Base-by-base conservation (phyloP, 1,284 basidiomycete genomes). In the Pseudozyma sp. region DNA sequence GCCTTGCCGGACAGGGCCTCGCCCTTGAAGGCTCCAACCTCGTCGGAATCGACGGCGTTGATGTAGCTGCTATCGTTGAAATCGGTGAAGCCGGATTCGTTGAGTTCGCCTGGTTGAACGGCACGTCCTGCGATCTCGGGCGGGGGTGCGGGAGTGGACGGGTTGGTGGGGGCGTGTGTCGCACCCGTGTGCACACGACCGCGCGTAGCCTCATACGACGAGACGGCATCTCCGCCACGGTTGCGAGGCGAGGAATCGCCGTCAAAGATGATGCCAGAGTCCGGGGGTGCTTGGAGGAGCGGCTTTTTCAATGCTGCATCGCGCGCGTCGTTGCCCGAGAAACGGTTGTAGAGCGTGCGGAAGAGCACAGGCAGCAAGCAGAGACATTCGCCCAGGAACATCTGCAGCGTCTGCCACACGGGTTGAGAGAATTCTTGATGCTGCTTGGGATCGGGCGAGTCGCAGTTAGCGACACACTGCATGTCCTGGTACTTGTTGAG, bases 311-410 rank as follows among this genome's bases (percentile, higher is more conserved):
- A 45, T 5, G 61, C 64, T 30, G 68, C 68, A 46, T 75, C 76
- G 0, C 55, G 40, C 3, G 54, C 59, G 13, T 19, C 14, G 30
- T 53, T 45, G 39, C 49, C 65, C n/a, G 49, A 55, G 29, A 63
- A 44, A 29, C 67, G 58, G 16, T 33, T 31, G 34, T 74, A 74
- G 13, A 79, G 35, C 0, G 46, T 19, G 19, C 70, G 71, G 8
- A 72, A 17, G 4, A 76, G 47, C 30, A 74, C 69, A 14, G 81
- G 75, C 1, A 82, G 40, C 31, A 84, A 54, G 54, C 85, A 85
- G 42, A 84, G 60, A n/a, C 74, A 78, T 65, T 86, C 85, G n/a
- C 85, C 85, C 37, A 85, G 47, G 62, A 86, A 86, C 85, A 86
- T 86, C 49, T 78, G 80, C 0, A 80, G 66, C 17, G 84, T 85